These are phyloP conservation scores for Pyricularia pennisetigena DNA, from an alignment of 2,329 filamentous ascomycete species.

Conservation along the genomic window DNA sequence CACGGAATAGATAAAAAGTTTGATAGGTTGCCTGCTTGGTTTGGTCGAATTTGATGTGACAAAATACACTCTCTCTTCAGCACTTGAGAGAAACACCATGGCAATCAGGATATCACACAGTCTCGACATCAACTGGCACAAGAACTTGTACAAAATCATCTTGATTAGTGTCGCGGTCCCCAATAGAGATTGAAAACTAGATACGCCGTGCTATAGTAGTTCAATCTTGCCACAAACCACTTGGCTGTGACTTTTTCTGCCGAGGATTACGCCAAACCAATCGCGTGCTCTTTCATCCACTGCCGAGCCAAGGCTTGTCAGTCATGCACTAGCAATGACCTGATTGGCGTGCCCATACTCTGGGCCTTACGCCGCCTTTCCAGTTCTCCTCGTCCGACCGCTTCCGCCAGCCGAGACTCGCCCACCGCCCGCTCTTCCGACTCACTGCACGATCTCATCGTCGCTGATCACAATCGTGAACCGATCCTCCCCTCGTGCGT, in stretches of 20 bases:
- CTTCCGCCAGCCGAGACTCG: background rate
- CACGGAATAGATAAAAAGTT: background rate
- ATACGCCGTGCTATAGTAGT: background rate
- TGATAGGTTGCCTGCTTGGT: background rate
- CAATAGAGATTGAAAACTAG: background rate
- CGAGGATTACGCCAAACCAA: background rate
- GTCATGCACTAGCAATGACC: background rate
- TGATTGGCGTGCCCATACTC: background rate
- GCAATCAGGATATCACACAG: background rate
- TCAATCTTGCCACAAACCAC: background rate
- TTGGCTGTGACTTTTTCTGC: background rate
- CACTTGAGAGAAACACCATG: background rate
- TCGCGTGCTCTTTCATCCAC: background rate
- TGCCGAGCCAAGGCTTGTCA: background rate
- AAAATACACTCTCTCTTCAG: no score
- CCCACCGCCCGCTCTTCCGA: background rate
- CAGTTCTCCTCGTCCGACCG: background rate
- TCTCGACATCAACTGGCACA: background rate
- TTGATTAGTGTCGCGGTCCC: background rate
- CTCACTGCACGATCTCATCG: background rate
- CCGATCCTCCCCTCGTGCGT: background rate
- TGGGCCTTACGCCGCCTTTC: background rate
- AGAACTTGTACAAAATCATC: background rate
- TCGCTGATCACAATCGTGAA: background rate
- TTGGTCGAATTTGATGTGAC: background rate